Conservation (phyloP, 73 alveolate species). For the Stentor coeruleus region DNA sequence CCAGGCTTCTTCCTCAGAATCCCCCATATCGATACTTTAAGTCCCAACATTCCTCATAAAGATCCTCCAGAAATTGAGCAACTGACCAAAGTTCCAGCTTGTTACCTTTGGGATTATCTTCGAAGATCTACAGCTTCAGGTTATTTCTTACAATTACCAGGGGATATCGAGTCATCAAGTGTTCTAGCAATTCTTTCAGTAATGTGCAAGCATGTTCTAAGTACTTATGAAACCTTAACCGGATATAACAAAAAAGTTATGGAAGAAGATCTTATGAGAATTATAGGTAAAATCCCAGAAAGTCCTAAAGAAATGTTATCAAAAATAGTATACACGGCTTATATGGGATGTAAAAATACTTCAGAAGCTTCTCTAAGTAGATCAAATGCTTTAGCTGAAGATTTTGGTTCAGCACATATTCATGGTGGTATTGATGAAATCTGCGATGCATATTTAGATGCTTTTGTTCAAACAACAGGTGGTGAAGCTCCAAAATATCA, state of each 20-base stretch:
- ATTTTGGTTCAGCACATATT: constrained; percentile 69
- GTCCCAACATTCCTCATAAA: neutral
- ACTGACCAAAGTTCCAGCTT: neutral
- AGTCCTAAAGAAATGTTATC: constrained; percentile 57
- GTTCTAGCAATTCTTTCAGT: constrained; percentile 48
- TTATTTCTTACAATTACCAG: constrained; percentile 83
- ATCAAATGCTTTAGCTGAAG: constrained; percentile 68
- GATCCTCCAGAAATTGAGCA: neutral
- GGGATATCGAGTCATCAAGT: constrained; percentile 85
- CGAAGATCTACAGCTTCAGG: constrained; percentile 94
- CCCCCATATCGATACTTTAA: neutral
- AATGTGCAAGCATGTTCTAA: neutral
- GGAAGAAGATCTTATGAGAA: constrained; percentile 40
- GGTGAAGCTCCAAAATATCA: constrained; percentile 51
- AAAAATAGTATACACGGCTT: constrained; percentile 39
- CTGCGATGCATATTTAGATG: constrained; percentile 35
- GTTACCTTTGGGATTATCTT: constrained; percentile 83
- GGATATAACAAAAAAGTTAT: constrained; percentile 22
- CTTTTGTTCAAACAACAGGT: constrained; percentile 46
- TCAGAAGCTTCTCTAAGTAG: constrained; percentile 58
- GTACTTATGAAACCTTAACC: neutral
- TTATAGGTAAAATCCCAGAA: constrained; percentile 55
- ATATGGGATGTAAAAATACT: constrained; percentile 39
- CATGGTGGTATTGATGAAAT: constrained; percentile 60
- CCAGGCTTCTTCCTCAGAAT: neutral